These are phyloP conservation scores for Beauveria asiatica DNA, from an alignment of 2,329 filamentous ascomycete genomes.

Conservation along the genomic window DNA sequence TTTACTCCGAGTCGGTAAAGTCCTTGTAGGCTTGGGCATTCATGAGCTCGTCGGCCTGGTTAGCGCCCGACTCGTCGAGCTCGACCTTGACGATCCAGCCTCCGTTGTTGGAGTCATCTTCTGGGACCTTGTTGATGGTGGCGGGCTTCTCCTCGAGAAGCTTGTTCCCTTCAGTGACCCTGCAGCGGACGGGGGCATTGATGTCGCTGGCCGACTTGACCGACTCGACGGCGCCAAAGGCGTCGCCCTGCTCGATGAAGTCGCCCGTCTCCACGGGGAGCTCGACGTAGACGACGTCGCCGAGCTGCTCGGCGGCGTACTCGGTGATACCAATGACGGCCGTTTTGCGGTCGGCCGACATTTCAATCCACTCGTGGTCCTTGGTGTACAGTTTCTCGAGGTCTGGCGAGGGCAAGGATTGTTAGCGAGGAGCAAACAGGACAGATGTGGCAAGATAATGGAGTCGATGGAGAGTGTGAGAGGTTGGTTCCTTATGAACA, in stretches of 20 bases:
- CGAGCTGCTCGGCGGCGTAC: constrained; percentile 86
- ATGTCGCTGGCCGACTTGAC: constrained; percentile 99
- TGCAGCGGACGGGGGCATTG: constrained; percentile 76
- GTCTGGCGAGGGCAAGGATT: constrained; percentile 30
- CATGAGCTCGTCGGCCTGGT: constrained; percentile 71
- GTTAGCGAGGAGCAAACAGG: not conserved
- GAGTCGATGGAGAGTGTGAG: not conserved
- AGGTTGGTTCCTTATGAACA: constrained; percentile 10
- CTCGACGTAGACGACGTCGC: constrained; percentile 96
- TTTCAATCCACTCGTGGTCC: constrained; percentile 97
- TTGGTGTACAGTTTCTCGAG: constrained; percentile 80
- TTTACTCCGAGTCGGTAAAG: constrained; percentile 46
- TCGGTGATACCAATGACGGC: constrained; percentile 78
- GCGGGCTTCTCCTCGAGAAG: constrained; percentile 75
- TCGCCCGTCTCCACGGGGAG: constrained; percentile 61
- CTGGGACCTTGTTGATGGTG: constrained; percentile 82
- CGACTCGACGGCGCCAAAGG: constrained; percentile 90
- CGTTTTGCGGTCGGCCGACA: constrained; percentile 72
- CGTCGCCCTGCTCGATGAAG: constrained; percentile 66
- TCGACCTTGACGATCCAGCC: constrained; percentile 91
- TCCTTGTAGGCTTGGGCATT: constrained; percentile 66
- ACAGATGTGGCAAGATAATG: not conserved
- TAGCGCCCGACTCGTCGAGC: constrained; percentile 54
- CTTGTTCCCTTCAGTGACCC: constrained; percentile 64
- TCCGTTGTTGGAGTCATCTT: constrained; percentile 64